Evolutionary conservation across 768 basidiomycete species (phyloP).

Genomic region (Galerina marginata): DNA sequence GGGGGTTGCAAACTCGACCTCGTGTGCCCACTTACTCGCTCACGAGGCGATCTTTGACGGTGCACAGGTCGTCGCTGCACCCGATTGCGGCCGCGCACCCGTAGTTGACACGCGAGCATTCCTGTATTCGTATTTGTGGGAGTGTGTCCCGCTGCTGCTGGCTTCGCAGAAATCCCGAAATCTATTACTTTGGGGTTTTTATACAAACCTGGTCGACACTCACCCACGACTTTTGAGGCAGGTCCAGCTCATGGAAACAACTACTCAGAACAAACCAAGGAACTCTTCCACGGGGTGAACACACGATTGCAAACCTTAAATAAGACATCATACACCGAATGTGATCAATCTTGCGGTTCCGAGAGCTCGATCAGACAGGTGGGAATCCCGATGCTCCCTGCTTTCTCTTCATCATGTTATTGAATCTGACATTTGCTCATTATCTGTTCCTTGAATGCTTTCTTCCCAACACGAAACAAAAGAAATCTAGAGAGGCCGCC

Average conservation of each 20-base stretch:
- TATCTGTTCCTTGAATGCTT: neutral
- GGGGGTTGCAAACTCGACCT: too few relatives aligned
- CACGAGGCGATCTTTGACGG: neutral
- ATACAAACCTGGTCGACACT: neutral
- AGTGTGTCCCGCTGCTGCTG: neutral
- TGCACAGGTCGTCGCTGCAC: too few relatives aligned
- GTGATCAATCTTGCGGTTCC: conserved; percentile 20
- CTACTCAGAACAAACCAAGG: conserved; percentile 11
- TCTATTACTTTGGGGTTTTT: neutral
- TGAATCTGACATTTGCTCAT: neutral
- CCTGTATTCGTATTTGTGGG: neutral
- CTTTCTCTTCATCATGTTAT: neutral
- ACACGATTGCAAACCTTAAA: conserved; percentile 30
- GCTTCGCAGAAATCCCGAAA: too few relatives aligned
- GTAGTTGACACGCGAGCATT: too few relatives aligned
- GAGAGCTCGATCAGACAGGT: conserved; percentile 13
- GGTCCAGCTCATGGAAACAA: conserved; percentile 11
- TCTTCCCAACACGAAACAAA: neutral
- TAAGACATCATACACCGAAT: neutral
- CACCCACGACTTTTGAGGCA: conserved; percentile 10
- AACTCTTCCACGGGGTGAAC: conserved; percentile 18
- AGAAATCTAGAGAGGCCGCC: neutral
- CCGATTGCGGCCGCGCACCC: too few relatives aligned
- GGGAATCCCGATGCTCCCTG: neutral
- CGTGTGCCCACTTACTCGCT: neutral